Conservation (phyloP, 768 basidiomycete genomes). For the Mycena indigotica region DNA sequence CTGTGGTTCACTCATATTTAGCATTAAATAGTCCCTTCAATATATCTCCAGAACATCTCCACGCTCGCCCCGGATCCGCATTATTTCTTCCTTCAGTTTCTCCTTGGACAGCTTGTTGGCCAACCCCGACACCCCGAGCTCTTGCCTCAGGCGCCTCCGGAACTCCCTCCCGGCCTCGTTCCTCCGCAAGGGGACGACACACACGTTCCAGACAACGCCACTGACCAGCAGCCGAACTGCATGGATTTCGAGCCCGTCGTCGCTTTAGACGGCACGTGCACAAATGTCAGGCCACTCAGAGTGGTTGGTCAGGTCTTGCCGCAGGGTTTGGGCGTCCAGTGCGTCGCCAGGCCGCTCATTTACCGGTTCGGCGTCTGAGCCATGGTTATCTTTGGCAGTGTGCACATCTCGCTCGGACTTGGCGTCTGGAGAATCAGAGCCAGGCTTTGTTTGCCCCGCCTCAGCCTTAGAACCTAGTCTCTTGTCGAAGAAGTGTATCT, state of each 20-base stretch:
- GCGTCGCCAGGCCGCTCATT: background rate
- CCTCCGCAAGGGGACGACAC: background rate
- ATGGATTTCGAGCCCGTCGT: background rate
- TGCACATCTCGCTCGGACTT: background rate
- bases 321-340: background rate
- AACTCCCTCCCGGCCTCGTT: background rate
- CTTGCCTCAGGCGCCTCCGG: background rate
- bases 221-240: background rate
- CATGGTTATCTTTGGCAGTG: background rate
- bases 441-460: too few relatives aligned
- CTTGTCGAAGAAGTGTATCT: background rate
- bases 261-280: background rate
- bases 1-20: background rate
- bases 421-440: too few relatives aligned
- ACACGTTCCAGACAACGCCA: background rate
- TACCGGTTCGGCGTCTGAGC: background rate
- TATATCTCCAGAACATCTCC: background rate
- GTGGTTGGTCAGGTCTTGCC: background rate
- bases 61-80: background rate
- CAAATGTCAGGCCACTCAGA: background rate
- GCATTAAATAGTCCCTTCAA: background rate
- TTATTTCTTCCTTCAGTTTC: background rate
- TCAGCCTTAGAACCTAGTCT: background rate
- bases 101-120: background rate
- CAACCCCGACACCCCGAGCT: background rate